Conservation (phyloP, 2,329 filamentous ascomycete species). For the Aspergillus sp. region DNA sequence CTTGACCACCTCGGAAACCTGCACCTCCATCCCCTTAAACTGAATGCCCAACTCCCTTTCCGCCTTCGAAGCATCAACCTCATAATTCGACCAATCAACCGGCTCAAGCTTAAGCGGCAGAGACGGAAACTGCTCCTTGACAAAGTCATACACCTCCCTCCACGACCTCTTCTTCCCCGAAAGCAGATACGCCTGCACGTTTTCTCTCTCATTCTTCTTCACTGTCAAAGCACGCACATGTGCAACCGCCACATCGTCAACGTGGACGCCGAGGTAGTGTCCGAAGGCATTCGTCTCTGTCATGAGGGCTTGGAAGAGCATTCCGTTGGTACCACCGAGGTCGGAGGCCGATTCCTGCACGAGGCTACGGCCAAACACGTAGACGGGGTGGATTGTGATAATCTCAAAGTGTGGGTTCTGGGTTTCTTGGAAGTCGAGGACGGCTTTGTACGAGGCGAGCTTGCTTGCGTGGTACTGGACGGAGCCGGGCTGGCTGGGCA, state of each 20-base stretch:
- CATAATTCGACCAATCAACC: constrained; percentile 64
- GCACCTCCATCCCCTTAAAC: constrained; percentile 16
- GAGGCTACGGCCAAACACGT: constrained; percentile 23
- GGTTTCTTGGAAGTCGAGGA: constrained; percentile 20
- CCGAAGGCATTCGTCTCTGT: constrained; percentile 10
- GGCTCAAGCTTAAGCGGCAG: constrained; percentile 12
- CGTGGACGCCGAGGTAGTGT: constrained; percentile 22
- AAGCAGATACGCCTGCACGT: constrained; percentile 23
- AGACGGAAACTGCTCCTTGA: constrained; percentile 18
- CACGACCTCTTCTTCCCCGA: constrained; percentile 14
- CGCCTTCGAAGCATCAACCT: constrained; percentile 74
- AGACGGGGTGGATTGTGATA: constrained; percentile 27
- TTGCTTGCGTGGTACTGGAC: constrained; percentile 25
- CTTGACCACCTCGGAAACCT: constrained; percentile 21
- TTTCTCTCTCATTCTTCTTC: not conserved
- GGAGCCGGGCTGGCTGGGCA: constrained; percentile 12
- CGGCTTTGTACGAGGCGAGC: constrained; percentile 23
- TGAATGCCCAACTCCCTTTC: constrained; percentile 21
- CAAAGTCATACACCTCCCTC: constrained; percentile 18
- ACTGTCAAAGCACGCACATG: constrained; percentile 21
- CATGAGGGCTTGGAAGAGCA: constrained; percentile 15
- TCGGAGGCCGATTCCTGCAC: constrained; percentile 15
- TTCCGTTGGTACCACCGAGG: constrained; percentile 15
- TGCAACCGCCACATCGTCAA: constrained; percentile 28
- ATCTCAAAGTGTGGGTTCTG: constrained; percentile 16